These are phyloP conservation scores for Acer yangbiense DNA, from an alignment of 345 rosid genomes.

Conservation along the genomic window DNA sequence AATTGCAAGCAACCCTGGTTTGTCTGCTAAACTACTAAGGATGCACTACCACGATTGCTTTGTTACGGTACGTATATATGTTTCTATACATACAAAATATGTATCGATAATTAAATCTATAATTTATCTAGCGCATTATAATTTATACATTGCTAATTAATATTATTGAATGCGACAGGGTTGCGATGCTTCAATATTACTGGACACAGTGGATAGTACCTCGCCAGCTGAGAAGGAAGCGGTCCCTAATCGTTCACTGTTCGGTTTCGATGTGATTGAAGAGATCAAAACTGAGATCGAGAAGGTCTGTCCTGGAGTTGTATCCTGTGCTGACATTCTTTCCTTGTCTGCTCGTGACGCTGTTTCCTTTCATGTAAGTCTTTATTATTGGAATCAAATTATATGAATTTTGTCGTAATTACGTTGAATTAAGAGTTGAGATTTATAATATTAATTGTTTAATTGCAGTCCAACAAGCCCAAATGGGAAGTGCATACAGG, in stretches of 20 bases:
- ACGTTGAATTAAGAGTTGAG: no score
- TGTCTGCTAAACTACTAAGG: conserved; percentile 53
- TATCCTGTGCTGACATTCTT: conserved; percentile 67
- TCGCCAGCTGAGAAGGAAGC: conserved; percentile 54
- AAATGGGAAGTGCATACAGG: conserved; percentile 60
- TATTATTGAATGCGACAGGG: conserved; percentile 33
- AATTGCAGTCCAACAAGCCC: conserved; percentile 38
- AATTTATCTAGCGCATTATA: no score
- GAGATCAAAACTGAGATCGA: conserved; percentile 55
- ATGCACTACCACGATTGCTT: conserved; percentile 72
- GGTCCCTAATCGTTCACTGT: conserved; percentile 44
- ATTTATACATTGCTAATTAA: no score
- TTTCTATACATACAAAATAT: no score
- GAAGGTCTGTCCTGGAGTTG: conserved; percentile 42
- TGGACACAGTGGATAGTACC: conserved; percentile 34
- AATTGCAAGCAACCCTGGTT: conserved; percentile 31
- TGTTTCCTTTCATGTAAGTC: conserved; percentile 47
- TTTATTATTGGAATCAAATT: no score
- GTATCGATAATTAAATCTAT: no score
- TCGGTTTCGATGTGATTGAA: conserved; percentile 60
- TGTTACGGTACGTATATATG: conserved; percentile 43
- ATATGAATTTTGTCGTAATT: no score
- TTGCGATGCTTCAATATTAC: conserved; percentile 60
- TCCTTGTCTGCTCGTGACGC: conserved; percentile 68
- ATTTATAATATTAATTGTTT: neutral